phyloP scores from a whole-genome alignment of 1,284 basidiomycete species.

The Microbotryomycetes sp. region DNA sequence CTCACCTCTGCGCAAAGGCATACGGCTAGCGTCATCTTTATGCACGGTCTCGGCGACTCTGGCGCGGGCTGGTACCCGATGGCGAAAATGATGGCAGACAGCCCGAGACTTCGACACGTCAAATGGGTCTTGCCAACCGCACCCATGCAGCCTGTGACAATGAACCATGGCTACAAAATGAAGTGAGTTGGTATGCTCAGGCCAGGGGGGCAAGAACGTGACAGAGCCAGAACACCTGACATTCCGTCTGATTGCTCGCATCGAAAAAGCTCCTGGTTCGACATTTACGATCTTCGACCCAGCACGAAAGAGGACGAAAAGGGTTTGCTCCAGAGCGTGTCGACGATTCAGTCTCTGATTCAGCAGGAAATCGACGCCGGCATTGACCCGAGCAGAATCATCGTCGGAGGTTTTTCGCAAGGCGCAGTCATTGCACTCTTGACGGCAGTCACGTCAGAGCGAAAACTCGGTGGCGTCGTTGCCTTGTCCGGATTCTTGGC shows the following conservation, averaged over 20 bases:
- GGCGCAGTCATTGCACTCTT: slow-evolving; percentile 67
- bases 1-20: slow-evolving; percentile 47
- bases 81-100: slow-evolving; percentile 14
- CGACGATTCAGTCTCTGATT: slow-evolving; percentile 61
- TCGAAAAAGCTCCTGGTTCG: slow-evolving; percentile 59
- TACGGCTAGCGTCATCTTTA: slow-evolving; percentile 78
- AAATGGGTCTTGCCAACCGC: slow-evolving; percentile 58
- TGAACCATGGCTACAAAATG: slow-evolving; percentile 54
- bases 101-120: slow-evolving; percentile 22
- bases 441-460: slow-evolving; percentile 59
- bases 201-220: background rate
- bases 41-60: slow-evolving; percentile 40
- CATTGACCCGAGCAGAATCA: slow-evolving; percentile 50
- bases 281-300: slow-evolving; percentile 7
- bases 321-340: slow-evolving; percentile 60
- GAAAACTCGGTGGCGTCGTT: slow-evolving; percentile 64
- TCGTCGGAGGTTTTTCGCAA: slow-evolving; percentile 82
- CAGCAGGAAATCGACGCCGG: slow-evolving; percentile 64
- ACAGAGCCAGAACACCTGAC: background rate
- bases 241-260: slow-evolving; percentile 35
- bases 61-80: slow-evolving; percentile 27
- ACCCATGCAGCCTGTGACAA: slow-evolving; percentile 53
- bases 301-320: slow-evolving; percentile 54
- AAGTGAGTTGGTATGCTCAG: background rate
- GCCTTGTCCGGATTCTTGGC: slow-evolving; percentile 71